phyloP scores from a whole-genome alignment of 164 flowering plant genomes.

The Taxillus chinensis region DNA sequence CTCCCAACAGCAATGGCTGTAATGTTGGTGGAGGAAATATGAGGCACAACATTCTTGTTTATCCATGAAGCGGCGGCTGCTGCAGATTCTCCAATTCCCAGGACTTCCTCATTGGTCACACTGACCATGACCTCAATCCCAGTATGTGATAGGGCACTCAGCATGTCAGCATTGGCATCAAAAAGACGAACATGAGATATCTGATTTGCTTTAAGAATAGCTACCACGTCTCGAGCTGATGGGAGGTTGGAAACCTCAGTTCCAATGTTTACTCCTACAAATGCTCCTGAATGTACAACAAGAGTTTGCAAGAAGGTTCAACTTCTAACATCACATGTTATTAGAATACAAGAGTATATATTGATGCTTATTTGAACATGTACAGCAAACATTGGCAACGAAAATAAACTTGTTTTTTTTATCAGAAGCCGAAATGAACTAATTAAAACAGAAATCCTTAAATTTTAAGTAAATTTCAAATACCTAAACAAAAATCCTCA shows the following conservation, averaged over 20 bases:
- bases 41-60: constrained; percentile 59
- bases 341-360: too few species aligned
- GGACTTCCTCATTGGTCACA: constrained; percentile 63
- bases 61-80: constrained; percentile 82
- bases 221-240: constrained; percentile 39
- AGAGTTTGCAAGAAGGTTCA: neutral
- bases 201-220: constrained; percentile 44
- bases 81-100: constrained; percentile 60
- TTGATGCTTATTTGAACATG: too few species aligned
- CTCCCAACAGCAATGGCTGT: constrained; percentile 88
- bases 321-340: neutral
- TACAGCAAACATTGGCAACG: too few species aligned
- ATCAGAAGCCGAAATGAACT: too few species aligned
- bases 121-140: constrained; percentile 77
- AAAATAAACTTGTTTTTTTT: too few species aligned
- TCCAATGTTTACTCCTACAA: constrained; percentile 63
- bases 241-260: constrained; percentile 51
- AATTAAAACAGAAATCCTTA: too few species aligned
- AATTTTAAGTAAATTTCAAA: too few species aligned
- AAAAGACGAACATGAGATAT: constrained; percentile 66
- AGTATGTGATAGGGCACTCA: constrained; percentile 51
- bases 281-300: constrained; percentile 34
- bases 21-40: constrained; percentile 65
- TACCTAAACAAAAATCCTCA: too few species aligned
- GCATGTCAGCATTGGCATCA: constrained; percentile 56